phyloP scores from a whole-genome alignment of 2,329 filamentous ascomycete genomes.

The Cladophialophora chaetospira region DNA sequence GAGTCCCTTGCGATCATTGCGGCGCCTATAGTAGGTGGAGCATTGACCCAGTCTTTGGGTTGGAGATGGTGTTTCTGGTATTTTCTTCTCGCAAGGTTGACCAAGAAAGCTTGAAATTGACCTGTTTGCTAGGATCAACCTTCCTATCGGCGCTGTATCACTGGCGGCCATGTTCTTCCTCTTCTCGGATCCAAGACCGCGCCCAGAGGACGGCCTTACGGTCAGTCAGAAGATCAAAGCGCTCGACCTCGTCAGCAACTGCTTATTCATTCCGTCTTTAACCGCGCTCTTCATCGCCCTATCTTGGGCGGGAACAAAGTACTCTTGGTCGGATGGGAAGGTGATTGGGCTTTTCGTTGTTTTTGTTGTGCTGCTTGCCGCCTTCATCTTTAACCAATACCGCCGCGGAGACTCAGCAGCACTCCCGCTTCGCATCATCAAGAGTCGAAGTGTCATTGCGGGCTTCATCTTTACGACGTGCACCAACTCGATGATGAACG shows the following conservation, averaged over 20 bases:
- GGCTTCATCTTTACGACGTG: conserved; percentile 39
- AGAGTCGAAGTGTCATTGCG: conserved; percentile 43
- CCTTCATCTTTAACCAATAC: conserved; percentile 52
- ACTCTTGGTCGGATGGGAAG: background rate
- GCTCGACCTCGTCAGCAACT: conserved; percentile 46
- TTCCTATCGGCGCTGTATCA: conserved; percentile 41
- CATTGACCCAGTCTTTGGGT: conserved; percentile 36
- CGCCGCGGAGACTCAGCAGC: conserved; percentile 51
- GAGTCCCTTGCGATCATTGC: conserved; percentile 35
- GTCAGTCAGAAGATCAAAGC: conserved; percentile 42
- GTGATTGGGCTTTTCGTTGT: conserved; percentile 42
- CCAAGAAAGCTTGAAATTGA: background rate
- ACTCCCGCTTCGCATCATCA: conserved; percentile 52
- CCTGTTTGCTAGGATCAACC: conserved; percentile 38
- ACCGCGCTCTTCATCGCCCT: conserved; percentile 40
- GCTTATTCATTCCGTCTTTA: conserved; percentile 49
- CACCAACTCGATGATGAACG: conserved; percentile 33
- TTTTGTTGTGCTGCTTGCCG: conserved; percentile 39
- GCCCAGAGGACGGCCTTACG: background rate
- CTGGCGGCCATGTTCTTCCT: conserved; percentile 25
- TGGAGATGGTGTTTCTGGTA: conserved; percentile 35
- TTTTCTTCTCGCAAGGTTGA: background rate
- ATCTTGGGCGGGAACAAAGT: background rate
- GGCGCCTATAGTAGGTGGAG: conserved; percentile 41
- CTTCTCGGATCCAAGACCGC: background rate